phyloP scores from a whole-genome alignment of 2,329 filamentous ascomycete genomes.

The Domatiomyces catenatus region DNA sequence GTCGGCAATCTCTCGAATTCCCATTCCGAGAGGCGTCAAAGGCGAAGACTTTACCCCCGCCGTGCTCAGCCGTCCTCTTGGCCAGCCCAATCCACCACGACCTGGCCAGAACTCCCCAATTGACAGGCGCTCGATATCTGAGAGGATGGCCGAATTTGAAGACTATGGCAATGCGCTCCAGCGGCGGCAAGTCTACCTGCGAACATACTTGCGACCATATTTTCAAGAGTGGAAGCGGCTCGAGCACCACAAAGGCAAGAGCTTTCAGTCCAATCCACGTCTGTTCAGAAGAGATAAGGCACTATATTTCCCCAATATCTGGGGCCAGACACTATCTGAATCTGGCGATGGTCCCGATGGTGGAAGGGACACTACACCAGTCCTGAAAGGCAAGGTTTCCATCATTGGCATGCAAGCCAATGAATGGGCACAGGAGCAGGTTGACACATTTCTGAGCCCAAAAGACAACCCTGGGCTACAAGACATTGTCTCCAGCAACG shows the following conservation, averaged over 20 bases:
- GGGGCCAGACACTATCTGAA: slow-evolving; percentile 53
- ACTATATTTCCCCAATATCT: slow-evolving; percentile 86
- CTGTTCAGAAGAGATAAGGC: slow-evolving; percentile 69
- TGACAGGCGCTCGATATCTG: slow-evolving; percentile 48
- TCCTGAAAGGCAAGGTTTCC: slow-evolving; percentile 57
- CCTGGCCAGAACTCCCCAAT: slow-evolving; percentile 69
- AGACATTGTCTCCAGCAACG: slow-evolving; percentile 38
- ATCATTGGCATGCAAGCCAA: slow-evolving; percentile 71
- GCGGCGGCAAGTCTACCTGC: slow-evolving; percentile 61
- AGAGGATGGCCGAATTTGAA: slow-evolving; percentile 66
- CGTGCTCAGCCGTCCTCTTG: slow-evolving; percentile 58
- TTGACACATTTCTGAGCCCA: slow-evolving; percentile 51
- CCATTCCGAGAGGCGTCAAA: slow-evolving; percentile 19
- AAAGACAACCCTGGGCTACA: slow-evolving; percentile 56
- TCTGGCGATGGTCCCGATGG: slow-evolving; percentile 28
- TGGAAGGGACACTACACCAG: slow-evolving; percentile 55
- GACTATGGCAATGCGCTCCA: slow-evolving; percentile 72
- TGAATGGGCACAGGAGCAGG: slow-evolving; percentile 73
- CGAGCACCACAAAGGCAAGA: slow-evolving; percentile 70
- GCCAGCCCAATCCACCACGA: slow-evolving; percentile 56
- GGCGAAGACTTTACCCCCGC: slow-evolving; percentile 35
- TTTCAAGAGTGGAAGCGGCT: slow-evolving; percentile 92
- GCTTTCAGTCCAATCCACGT: slow-evolving; percentile 71
- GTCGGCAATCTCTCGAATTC: slow-evolving; percentile 16
- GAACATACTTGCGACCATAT: slow-evolving; percentile 70